Evolutionary conservation across 2,329 filamentous ascomycete species (phyloP).

Genomic region (Penicillium concentricum): DNA sequence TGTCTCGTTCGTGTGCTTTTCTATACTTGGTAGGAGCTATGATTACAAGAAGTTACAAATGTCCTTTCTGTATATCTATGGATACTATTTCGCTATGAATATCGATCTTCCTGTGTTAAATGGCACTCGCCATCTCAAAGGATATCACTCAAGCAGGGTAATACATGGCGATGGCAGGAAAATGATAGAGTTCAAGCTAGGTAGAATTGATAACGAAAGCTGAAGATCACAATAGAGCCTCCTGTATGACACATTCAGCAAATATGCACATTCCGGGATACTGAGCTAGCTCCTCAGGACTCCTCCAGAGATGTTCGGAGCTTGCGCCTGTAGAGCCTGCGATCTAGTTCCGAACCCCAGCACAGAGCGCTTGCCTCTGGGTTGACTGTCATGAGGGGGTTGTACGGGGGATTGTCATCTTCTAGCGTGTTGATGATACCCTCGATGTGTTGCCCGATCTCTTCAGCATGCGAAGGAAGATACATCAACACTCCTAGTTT

Average conservation of each 20-base stretch:
- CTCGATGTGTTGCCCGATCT: conserved; percentile 79
- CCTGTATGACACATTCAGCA: neutral
- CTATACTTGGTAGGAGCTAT: neutral
- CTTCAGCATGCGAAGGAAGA: conserved; percentile 67
- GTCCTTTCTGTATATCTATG: neutral
- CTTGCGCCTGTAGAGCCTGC: conserved; percentile 79
- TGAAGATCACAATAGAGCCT: neutral
- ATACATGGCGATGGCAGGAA: neutral
- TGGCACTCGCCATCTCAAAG: neutral
- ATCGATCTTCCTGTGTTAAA: neutral
- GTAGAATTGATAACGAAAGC: neutral
- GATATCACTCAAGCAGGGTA: neutral
- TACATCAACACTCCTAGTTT: conserved; percentile 81
- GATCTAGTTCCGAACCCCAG: conserved; percentile 77
- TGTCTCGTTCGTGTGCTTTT: neutral
- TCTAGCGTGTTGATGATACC: conserved; percentile 80
- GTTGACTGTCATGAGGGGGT: conserved; percentile 83
- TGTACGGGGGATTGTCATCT: conserved; percentile 82
- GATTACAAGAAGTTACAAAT: neutral
- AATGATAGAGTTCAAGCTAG: neutral
- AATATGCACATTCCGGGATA: neutral
- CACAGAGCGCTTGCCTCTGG: conserved; percentile 81
- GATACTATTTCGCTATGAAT: neutral
- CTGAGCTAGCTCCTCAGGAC: neutral
- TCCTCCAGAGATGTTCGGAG: conserved; percentile 51